Conservation (phyloP, 331 rosid species). For the Quercus phellos region DNA sequence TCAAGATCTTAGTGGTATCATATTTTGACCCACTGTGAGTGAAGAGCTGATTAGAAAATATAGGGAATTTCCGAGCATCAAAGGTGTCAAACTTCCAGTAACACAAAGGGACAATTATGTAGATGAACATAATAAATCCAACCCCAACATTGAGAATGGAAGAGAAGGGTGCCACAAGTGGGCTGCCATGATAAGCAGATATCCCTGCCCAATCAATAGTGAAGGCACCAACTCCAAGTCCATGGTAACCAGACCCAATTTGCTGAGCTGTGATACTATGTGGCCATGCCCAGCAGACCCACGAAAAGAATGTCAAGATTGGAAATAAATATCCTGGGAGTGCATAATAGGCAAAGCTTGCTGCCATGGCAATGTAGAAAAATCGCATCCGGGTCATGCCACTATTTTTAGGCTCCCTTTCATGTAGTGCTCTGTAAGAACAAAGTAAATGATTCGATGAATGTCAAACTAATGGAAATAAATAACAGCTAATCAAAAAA, state of each 20-base stretch:
- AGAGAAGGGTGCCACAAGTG: conserved; percentile 84
- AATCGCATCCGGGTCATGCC: conserved; percentile 77
- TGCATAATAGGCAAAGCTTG: conserved; percentile 74
- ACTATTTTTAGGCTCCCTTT: conserved; percentile 54
- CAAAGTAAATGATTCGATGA: conserved; percentile 5
- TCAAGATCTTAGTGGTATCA: conserved; percentile 78
- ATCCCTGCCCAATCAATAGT: conserved; percentile 96
- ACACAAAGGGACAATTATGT: conserved; percentile 81
- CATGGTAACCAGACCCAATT: conserved; percentile 80
- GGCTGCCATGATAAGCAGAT: conserved; percentile 95
- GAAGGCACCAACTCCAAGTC: conserved; percentile 92
- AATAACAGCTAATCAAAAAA: conserved; percentile 9
- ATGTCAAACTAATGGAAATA: neutral
- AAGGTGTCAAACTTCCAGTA: conserved; percentile 94
- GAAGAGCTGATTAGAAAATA: conserved; percentile 80
- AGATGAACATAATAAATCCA: conserved; percentile 90
- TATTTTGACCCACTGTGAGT: conserved; percentile 58
- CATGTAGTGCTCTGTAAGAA: conserved; percentile 86
- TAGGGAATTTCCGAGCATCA: conserved; percentile 83
- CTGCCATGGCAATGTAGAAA: conserved; percentile 65
- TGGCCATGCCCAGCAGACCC: conserved; percentile 98
- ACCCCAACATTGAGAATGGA: conserved; percentile 83
- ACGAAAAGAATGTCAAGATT: conserved; percentile 84
- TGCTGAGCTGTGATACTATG: conserved; percentile 90
- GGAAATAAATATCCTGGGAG: conserved; percentile 84